These are phyloP conservation scores for Cystofilobasidium bisporidii DNA, from an alignment of 768 basidiomycete genomes.

Conservation along the genomic window DNA sequence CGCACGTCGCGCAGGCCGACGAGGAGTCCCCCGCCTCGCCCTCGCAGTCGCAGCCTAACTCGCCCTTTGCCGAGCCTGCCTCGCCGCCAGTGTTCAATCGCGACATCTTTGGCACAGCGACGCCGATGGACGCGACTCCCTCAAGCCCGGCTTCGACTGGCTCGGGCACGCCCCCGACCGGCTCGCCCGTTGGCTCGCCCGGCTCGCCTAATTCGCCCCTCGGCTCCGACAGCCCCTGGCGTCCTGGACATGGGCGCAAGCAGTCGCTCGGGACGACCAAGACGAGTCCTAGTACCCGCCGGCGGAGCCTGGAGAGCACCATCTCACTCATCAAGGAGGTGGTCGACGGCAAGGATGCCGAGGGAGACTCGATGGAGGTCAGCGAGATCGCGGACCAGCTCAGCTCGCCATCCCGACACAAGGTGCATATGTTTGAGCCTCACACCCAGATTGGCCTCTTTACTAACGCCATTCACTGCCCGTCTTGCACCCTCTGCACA, in stretches of 20 bases:
- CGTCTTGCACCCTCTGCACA: neutral
- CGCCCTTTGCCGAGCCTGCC: constrained; percentile 12
- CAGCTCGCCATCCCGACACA: constrained; percentile 12
- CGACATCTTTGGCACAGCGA: constrained; percentile 9
- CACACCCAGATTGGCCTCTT: too few species aligned
- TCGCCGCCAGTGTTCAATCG: constrained; percentile 16
- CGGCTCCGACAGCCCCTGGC: constrained; percentile 47
- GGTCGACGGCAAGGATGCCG: constrained; percentile 59
- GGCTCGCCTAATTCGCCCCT: constrained; percentile 37
- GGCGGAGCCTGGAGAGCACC: constrained; percentile 88
- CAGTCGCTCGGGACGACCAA: constrained; percentile 87
- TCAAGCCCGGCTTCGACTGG: constrained; percentile 2
- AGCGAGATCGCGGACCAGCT: constrained; percentile 37
- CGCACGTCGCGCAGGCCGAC: constrained; percentile 35
- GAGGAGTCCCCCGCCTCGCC: constrained; percentile 43
- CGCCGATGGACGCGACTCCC: constrained; percentile 26
- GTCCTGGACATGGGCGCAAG: constrained; percentile 58
- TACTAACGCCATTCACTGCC: too few species aligned
- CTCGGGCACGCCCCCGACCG: constrained; percentile 29
- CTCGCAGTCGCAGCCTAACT: constrained; percentile 20
- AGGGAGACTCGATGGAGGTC: constrained; percentile 38
- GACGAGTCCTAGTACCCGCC: constrained; percentile 80
- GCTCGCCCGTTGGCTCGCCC: constrained; percentile 30
- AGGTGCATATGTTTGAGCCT: constrained; percentile 7
- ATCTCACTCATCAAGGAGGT: constrained; percentile 91